A percentile compares a stretch with the other conserved stretches of the same genome.
Evolutionary conservation across 495 filamentous ascomycete species (phyloP).

Genomic region (Penicillium egyptiacum): DNA sequence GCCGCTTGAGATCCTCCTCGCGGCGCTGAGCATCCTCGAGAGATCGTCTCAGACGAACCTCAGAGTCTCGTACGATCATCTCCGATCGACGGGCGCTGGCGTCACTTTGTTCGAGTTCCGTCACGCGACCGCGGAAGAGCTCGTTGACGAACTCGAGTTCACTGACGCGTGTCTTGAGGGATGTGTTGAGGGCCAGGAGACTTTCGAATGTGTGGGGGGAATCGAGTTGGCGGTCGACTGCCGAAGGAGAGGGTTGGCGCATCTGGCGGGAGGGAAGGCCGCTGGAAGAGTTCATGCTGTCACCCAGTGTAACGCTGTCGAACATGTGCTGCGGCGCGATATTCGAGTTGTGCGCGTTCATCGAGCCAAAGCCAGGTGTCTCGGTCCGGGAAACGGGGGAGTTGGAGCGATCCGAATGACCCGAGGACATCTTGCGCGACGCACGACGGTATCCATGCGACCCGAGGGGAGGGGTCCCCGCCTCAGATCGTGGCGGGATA

Average conservation of each 20-base stretch:
- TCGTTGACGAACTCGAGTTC: conserved; percentile 97
- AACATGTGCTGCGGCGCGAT: conserved; percentile 78
- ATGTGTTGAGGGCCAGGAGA: conserved; percentile 71
- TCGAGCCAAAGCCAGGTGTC: conserved; percentile 68
- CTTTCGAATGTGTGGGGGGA: conserved; percentile 78
- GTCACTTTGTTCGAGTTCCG: conserved; percentile 81
- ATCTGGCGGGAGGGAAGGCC: conserved; percentile 52
- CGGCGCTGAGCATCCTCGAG: conserved; percentile 73
- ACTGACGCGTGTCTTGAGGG: conserved; percentile 83
- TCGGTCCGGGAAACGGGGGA: conserved; percentile 86
- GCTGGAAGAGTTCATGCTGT: conserved; percentile 62
- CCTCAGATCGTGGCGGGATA: conserved; percentile 57
- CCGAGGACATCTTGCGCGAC: conserved; percentile 70
- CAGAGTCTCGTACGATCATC: conserved; percentile 56
- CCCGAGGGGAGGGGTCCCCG: conserved; percentile 51
- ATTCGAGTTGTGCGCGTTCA: conserved; percentile 65
- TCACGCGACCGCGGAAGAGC: conserved; percentile 83
- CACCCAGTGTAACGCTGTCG: conserved; percentile 67
- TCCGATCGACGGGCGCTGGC: conserved; percentile 61
- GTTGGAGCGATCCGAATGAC: conserved; percentile 73
- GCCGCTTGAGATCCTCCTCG: conserved; percentile 79
- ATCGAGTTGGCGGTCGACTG: conserved; percentile 73
- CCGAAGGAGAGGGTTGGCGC: conserved; percentile 68
- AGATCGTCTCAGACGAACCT: conserved; percentile 61
- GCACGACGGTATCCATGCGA: conserved; percentile 60